A percentile compares a stretch with the other conserved stretches of the same genome.
phyloP scores from a whole-genome alignment of 345 rosid genomes.

The Ailanthus altissimus region DNA sequence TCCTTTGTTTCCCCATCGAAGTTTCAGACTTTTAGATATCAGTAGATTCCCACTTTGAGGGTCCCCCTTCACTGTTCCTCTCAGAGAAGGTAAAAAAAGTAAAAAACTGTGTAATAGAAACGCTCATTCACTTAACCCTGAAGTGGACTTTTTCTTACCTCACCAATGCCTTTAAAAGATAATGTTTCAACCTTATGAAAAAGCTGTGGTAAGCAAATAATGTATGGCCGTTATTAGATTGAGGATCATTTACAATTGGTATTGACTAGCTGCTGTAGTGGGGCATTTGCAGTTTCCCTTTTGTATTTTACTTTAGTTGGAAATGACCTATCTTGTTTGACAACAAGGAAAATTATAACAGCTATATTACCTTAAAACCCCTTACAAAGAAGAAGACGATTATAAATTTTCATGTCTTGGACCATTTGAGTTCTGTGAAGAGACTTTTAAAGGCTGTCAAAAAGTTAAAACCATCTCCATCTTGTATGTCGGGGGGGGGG shows the following conservation, averaged over 20 bases:
- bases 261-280: not conserved
- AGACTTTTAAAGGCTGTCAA: constrained; percentile 18
- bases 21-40: constrained; percentile 15
- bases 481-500: constrained; percentile 23
- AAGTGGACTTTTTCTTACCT: constrained; percentile 21
- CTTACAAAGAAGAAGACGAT: constrained; percentile 8
- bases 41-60: constrained; percentile 23
- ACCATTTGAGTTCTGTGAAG: constrained; percentile 9
- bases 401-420: not conserved
- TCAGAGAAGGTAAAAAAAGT: constrained; percentile 19
- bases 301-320: not conserved
- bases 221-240: constrained; percentile 5
- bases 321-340: not conserved
- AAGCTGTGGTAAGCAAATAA: not conserved
- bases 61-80: constrained; percentile 21
- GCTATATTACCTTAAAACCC: constrained; percentile 1
- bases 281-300: not conserved
- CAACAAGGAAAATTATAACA: not conserved
- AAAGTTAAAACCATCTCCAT: constrained; percentile 36
- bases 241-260: not conserved
- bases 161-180: constrained; percentile 27
- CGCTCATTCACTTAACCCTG: constrained; percentile 4
- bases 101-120: constrained; percentile 8
- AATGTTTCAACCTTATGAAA: constrained; percentile 16
- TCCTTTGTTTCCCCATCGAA: constrained; percentile 9